A percentile compares a stretch with the other conserved stretches of the same genome.
Conservation (phyloP, 2,329 filamentous ascomycete genomes). For the Cercospora zeina region DNA sequence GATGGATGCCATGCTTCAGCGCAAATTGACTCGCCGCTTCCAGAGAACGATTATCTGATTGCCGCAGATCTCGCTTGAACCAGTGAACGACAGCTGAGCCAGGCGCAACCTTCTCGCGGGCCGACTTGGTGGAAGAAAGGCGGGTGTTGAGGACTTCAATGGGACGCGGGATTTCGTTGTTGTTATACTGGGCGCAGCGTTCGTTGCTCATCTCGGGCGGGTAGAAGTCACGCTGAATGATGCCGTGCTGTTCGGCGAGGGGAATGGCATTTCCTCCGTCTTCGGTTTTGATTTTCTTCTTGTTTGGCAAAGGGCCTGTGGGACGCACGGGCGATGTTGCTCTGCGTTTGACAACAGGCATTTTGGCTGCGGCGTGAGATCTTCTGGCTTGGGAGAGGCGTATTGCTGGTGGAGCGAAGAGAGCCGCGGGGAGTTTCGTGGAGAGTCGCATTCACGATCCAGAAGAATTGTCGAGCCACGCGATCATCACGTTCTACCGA, state of each 20-base stretch:
- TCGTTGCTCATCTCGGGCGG: constrained; percentile 82
- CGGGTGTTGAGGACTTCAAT: constrained; percentile 66
- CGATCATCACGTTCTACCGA: neutral
- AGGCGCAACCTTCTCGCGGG: constrained; percentile 55
- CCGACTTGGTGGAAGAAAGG: constrained; percentile 59
- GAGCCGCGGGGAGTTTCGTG: neutral
- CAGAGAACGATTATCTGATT: constrained; percentile 71
- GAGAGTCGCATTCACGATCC: neutral
- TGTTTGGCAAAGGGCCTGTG: constrained; percentile 19
- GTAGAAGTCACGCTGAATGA: constrained; percentile 66
- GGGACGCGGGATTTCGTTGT: constrained; percentile 68
- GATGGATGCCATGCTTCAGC: constrained; percentile 64
- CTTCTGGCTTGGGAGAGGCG: neutral
- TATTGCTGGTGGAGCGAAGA: neutral
- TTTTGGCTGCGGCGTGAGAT: neutral
- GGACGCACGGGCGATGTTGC: constrained; percentile 38
- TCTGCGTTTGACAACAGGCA: constrained; percentile 36
- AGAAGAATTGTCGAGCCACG: neutral
- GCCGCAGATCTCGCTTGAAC: constrained; percentile 82
- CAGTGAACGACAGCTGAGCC: constrained; percentile 75
- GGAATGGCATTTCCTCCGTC: constrained; percentile 26
- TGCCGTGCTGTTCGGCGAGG: constrained; percentile 42
- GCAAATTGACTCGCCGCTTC: constrained; percentile 67
- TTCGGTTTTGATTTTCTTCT: constrained; percentile 26
- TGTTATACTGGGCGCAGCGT: constrained; percentile 71